Evolutionary conservation across 1,284 basidiomycete genomes (phyloP).

Genomic region (Pascua sp.): DNA sequence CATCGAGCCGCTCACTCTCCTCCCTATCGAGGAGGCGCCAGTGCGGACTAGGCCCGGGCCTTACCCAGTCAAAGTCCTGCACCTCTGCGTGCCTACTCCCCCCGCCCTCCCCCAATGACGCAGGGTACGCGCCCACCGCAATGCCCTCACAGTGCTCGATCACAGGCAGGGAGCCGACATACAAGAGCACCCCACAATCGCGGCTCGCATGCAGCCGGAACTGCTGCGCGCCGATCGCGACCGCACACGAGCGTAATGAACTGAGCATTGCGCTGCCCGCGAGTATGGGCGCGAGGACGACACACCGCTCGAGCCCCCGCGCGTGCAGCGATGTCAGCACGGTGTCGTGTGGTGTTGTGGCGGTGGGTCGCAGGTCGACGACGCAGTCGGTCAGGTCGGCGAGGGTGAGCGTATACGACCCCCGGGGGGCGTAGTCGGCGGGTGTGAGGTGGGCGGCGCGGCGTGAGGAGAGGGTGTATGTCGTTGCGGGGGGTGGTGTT

Average conservation of each 20-base stretch:
- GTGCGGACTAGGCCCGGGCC: slow-evolving; percentile 67
- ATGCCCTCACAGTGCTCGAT: slow-evolving; percentile 67
- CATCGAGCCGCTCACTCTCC: no score
- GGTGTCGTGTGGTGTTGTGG: slow-evolving; percentile 46
- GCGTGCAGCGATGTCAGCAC: slow-evolving; percentile 60
- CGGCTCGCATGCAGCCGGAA: slow-evolving; percentile 73
- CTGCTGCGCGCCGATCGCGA: slow-evolving; percentile 75
- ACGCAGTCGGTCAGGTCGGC: slow-evolving; percentile 54
- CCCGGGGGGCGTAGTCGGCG: not conserved
- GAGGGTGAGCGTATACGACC: slow-evolving; percentile 30
- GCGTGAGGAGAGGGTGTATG: slow-evolving; percentile 51
- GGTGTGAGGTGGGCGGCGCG: slow-evolving; percentile 30
- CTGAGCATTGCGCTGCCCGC: slow-evolving; percentile 68
- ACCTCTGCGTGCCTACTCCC: slow-evolving; percentile 52
- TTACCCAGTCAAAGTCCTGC: slow-evolving; percentile 78
- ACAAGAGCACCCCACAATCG: slow-evolving; percentile 60
- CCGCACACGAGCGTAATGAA: slow-evolving; percentile 57
- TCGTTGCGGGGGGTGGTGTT: slow-evolving; percentile 14
- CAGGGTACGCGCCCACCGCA: slow-evolving; percentile 61
- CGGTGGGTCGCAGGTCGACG: slow-evolving; percentile 57
- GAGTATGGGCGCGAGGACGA: slow-evolving; percentile 63
- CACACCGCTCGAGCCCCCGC: slow-evolving; percentile 55
- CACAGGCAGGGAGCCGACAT: slow-evolving; percentile 64
- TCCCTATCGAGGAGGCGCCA: slow-evolving; percentile 56
- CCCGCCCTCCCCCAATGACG: slow-evolving; percentile 21